Percentiles rank a stretch among this genome's conserved stretches.
phyloP scores from a whole-genome alignment of 139 green algal genomes.

The Pleodorina starrii region DNA sequence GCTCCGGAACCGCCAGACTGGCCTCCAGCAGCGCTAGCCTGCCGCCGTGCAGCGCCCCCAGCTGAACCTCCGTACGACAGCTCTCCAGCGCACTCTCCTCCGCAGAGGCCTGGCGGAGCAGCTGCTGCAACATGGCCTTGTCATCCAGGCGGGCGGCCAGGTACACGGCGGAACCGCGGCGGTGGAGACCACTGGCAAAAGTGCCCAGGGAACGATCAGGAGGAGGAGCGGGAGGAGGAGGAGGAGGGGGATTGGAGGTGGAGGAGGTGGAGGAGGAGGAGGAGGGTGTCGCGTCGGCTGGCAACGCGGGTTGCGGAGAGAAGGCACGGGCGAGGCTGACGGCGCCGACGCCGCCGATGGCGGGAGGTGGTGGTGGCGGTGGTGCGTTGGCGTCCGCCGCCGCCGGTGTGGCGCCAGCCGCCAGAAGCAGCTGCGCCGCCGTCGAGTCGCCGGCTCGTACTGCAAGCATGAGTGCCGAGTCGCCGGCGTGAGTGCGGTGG shows the following conservation, averaged over 20 bases:
- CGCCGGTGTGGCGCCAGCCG: background rate
- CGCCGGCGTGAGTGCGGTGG: constrained; percentile 24
- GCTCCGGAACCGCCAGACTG: background rate
- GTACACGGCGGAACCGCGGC: constrained; percentile 17
- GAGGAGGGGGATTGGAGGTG: background rate
- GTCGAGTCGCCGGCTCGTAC: background rate
- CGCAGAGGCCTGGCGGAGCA: background rate
- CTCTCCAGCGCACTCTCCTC: background rate
- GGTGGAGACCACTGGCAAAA: background rate
- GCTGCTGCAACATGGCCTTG: background rate
- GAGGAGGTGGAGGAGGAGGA: background rate
- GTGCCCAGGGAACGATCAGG: background rate
- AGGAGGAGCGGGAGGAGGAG: background rate
- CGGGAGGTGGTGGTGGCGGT: background rate
- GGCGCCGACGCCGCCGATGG: background rate
- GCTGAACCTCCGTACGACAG: constrained; percentile 27
- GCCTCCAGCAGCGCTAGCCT: constrained; percentile 32
- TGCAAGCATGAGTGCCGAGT: constrained; percentile 16
- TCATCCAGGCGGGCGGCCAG: constrained; percentile 10
- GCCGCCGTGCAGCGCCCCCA: constrained; percentile 34
- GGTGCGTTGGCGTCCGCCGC: background rate
- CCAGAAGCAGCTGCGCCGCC: constrained; percentile 20
- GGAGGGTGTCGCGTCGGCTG: background rate
- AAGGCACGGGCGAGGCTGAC: background rate
- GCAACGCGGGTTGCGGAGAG: background rate